Conservation (phyloP, 1,284 basidiomycete genomes). For the Cerioporus squamosus region DNA sequence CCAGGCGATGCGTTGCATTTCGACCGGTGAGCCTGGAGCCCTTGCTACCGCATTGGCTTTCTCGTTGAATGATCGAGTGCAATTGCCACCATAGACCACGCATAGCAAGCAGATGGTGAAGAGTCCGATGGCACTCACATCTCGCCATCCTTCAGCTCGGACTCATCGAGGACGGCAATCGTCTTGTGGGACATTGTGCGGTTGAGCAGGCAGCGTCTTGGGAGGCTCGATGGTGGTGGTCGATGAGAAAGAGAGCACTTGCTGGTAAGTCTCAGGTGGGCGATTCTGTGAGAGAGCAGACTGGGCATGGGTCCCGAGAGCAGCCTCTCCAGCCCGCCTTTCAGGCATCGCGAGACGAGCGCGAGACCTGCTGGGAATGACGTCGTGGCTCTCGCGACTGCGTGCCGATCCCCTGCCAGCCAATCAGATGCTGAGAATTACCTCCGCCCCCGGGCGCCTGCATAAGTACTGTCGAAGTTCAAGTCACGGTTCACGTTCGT, state of each 20-base stretch:
- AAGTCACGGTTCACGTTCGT: too few relatives aligned
- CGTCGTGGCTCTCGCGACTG: neutral
- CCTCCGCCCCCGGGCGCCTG: neutral
- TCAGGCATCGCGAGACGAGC: conserved; percentile 2
- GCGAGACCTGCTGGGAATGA: conserved; percentile 8
- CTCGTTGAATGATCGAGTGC: too few relatives aligned
- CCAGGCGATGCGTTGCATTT: neutral
- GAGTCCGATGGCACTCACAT: conserved; percentile 52
- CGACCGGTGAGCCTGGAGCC: neutral
- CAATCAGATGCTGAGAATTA: conserved; percentile 1
- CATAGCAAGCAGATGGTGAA: neutral
- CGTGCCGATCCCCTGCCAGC: neutral
- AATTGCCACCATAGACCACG: neutral
- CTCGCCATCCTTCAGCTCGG: conserved; percentile 77
- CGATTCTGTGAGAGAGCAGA: conserved; percentile 19
- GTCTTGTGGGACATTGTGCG: conserved; percentile 52
- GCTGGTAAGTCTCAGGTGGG: too few relatives aligned
- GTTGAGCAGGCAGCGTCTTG: neutral
- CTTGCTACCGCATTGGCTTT: neutral
- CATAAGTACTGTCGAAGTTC: too few relatives aligned
- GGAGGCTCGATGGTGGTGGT: conserved; percentile 6
- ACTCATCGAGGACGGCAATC: conserved; percentile 65
- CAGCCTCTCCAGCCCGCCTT: neutral
- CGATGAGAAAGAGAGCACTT: conserved; percentile 8
- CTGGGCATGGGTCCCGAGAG: conserved; percentile 13